Conservation (phyloP, 768 basidiomycete genomes). For the Pisolithus marmoratus region DNA sequence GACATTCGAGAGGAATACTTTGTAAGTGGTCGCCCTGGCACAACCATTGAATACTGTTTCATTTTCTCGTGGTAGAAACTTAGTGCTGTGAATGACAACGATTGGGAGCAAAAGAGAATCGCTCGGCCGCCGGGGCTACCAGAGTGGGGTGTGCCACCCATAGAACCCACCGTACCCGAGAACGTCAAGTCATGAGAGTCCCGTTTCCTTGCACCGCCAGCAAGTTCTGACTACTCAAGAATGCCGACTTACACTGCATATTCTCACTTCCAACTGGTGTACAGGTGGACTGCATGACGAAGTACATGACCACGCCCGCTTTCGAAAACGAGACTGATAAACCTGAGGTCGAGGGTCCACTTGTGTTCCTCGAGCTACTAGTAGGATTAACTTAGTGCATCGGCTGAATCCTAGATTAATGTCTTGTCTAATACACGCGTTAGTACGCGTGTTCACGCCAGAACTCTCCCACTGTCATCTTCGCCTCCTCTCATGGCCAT, state of each 20-base stretch:
- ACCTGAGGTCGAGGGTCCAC: no score
- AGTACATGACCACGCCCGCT: no score
- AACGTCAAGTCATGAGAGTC: slow-evolving; percentile 1
- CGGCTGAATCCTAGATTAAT: no score
- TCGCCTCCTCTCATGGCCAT: not conserved
- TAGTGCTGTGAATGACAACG: slow-evolving; percentile 53
- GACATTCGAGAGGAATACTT: slow-evolving; percentile 96
- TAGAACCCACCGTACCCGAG: slow-evolving; percentile 38
- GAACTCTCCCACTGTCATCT: not conserved
- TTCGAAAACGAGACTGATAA: no score
- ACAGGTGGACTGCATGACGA: no score
- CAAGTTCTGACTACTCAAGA: not conserved
- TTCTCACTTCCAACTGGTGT: no score
- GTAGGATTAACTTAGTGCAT: no score
- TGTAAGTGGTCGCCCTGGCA: slow-evolving; percentile 48
- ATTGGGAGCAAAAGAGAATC: slow-evolving; percentile 88
- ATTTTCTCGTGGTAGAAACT: slow-evolving; percentile 40
- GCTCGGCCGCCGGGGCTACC: slow-evolving; percentile 80
- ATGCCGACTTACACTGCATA: no score
- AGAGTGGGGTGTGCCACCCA: slow-evolving; percentile 87
- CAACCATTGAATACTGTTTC: not conserved
- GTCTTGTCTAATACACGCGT: no score
- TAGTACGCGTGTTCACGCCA: no score
- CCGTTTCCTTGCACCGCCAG: not conserved
- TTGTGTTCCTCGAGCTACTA: no score